Evolutionary conservation across 75 land plant species (phyloP), one percentile per base, ranked within the genome.

Genomic region (Ceratopteris richardii): DNA sequence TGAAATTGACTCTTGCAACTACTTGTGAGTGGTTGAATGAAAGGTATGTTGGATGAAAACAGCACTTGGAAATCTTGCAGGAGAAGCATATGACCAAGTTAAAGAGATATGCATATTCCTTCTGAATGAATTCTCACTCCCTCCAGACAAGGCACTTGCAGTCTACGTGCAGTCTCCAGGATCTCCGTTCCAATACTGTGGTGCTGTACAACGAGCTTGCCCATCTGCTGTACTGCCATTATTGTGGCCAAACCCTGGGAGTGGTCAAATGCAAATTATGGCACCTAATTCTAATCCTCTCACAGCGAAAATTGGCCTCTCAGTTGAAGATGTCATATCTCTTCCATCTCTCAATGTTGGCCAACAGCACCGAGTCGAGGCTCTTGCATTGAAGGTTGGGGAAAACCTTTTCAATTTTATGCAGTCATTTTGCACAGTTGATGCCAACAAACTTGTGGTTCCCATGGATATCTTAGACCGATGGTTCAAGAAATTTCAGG

Each of bases 401-500:
- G 96, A 94, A 67, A 94, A 83, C 31, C 66, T 94, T 60, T 90
- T 94, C 75, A 94, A 94, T 61, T 94, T 86, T 61, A 94, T 94
- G 98, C 98, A 94, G 71, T 83, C 88, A 10, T 94, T 90, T 56
- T 94, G 98, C 57, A 76, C 82, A 6, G 78, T 74, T 13, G 98
- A 94, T 52, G 88, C 81, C 27, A 61, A 63, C 10, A 81, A 71
- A 41, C 66, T 89, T 36, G 81, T 93, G 7, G 96, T 94, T 37
- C 96, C 98, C 17, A 75, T 82, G 79, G 98, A 94, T 44, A 94
- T 94, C 41, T 36, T 94, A 66, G 90, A 94, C 33, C 66, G 87
- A 44, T 94, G 98, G 98, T 94, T 90, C 60, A 86, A 86, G 75
- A 94, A 94, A 70, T 90, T 94, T 44, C 90, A 85, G 75, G 96